Conservation (phyloP, 108 stramenopile genomes). For the Tribonema minus region DNA sequence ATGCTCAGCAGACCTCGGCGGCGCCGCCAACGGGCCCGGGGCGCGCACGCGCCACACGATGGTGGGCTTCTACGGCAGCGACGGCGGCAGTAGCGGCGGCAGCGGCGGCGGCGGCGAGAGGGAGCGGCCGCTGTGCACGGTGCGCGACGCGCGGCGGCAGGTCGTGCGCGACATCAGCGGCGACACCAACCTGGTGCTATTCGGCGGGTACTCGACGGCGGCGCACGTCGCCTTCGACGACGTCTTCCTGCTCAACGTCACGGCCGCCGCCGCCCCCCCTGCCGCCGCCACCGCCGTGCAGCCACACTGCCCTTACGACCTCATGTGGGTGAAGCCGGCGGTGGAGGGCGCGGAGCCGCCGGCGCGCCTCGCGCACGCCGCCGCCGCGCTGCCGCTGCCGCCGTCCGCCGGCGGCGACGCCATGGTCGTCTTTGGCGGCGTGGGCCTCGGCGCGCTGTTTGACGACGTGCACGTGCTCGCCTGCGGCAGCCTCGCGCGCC, state of each 20-base stretch:
- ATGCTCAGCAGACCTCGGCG: too few relatives aligned
- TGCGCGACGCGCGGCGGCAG: too few relatives aligned
- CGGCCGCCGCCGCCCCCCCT: too few relatives aligned
- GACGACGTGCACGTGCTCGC: constrained; percentile 15
- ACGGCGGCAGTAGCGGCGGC: too few relatives aligned
- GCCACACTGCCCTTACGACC: too few relatives aligned
- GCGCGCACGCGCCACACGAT: constrained; percentile 17
- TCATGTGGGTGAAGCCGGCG: constrained; percentile 11
- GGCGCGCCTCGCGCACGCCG: constrained; percentile 4
- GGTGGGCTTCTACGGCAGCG: constrained; percentile 2
- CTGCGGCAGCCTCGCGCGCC: too few relatives aligned
- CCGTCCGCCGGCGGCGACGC: constrained; percentile 1
- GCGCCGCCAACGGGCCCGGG: too few relatives aligned
- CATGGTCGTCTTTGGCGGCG: constrained; percentile 40
- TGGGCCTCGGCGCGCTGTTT: neutral
- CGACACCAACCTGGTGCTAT: constrained; percentile 20
- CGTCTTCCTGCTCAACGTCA: constrained; percentile 19
- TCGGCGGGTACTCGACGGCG: constrained; percentile 10
- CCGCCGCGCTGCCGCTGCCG: constrained; percentile 6
- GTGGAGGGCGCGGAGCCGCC: constrained; percentile 5
- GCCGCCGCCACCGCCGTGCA: too few relatives aligned
- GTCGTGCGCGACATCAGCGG: constrained; percentile 6
- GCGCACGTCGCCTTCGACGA: constrained; percentile 22
- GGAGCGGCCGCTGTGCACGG: too few relatives aligned
- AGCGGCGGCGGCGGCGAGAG: too few relatives aligned